These are phyloP conservation scores for Clohesyomyces aquaticus DNA, from an alignment of 495 filamentous ascomycete genomes.

Conservation along the genomic window DNA sequence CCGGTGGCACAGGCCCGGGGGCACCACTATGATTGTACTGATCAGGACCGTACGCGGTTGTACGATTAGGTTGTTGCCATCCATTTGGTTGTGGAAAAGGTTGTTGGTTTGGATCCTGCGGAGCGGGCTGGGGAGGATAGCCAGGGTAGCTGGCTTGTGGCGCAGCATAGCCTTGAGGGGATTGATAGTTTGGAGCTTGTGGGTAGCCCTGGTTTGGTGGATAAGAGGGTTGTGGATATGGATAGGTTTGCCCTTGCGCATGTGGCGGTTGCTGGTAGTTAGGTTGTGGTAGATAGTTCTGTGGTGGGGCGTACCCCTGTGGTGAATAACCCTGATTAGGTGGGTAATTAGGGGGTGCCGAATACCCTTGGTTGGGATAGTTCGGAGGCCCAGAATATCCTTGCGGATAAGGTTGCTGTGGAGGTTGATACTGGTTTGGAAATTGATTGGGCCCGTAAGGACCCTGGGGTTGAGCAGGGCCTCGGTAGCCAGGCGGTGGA, in stretches of 20 bases:
- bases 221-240: conserved; percentile 33
- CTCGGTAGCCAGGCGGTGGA: conserved; percentile 48
- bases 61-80: conserved; percentile 26
- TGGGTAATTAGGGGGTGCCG: conserved; percentile 5
- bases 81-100: conserved; percentile 25
- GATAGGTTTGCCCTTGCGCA: conserved; percentile 28
- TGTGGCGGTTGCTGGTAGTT: conserved; percentile 19
- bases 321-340: conserved; percentile 20
- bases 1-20: background rate
- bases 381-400: conserved; percentile 20
- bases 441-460: conserved; percentile 17
- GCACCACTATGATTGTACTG: conserved; percentile 17
- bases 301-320: conserved; percentile 27
- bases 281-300: conserved; percentile 26
- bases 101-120: conserved; percentile 17
- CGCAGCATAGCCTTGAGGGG: conserved; percentile 27
- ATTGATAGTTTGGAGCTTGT: conserved; percentile 27
- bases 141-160: conserved; percentile 27
- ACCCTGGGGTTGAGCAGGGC: conserved; percentile 35
- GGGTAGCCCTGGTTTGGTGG: conserved; percentile 34
- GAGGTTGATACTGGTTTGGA: conserved; percentile 31
- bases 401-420: conserved; percentile 32
- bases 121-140: conserved; percentile 31
- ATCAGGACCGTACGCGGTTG: background rate
- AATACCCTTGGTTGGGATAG: conserved; percentile 31